Evolutionary conservation across 192 early-diverging fungal species (phyloP), one percentile per base, ranked within the genome.

Genomic region (Nowakowskiella sp.): DNA sequence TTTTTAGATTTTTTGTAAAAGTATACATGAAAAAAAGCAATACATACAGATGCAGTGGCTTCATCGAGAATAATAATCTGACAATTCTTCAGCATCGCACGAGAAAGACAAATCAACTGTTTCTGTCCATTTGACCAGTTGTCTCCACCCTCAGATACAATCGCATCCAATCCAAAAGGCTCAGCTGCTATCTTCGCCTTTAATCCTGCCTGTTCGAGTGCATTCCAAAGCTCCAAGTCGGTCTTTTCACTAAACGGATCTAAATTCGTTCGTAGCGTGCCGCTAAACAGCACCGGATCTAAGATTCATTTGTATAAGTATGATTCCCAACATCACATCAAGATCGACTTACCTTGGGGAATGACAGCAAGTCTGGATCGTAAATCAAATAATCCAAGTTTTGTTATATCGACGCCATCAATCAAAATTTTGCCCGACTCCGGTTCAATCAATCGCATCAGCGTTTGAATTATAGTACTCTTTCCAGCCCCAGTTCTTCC

Each of bases 41-140:
- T n/a, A n/a, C n/a, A n/a, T n/a, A n/a, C n/a, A 48, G 31, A 59
- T 6, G 58, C 58, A 16, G 66, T 70, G 1, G 66, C 67, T 64
- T 68, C 87, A 51, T 89, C 87, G 0, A 89, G 58, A 0, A 90
- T 60, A 0, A 89, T 57, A 6, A 89, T 74, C 22, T 6, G 1
- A 26, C 61, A 53, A 23, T 66, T 70, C 49, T 25, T 47, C 7
- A 85, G 57, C 51, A 85, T 62, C 4, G 85, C 84, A 31, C 85
- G 65, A 6, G 83, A 80, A 48, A 87, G 65, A 60, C 85, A 87
- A 28, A 87, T 53, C 19, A 92, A 59, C 62, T 92, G 89, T 6
- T 85, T 71, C 58, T 90, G 87, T 24, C 88, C 88, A 34, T 83
- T 71, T 24, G 73, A 80, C 56, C 84, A 83, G 60, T 87, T 88